These are phyloP conservation scores for Macaranga tanarius DNA, from an alignment of 441 rosid genomes.

Conservation along the genomic window DNA sequence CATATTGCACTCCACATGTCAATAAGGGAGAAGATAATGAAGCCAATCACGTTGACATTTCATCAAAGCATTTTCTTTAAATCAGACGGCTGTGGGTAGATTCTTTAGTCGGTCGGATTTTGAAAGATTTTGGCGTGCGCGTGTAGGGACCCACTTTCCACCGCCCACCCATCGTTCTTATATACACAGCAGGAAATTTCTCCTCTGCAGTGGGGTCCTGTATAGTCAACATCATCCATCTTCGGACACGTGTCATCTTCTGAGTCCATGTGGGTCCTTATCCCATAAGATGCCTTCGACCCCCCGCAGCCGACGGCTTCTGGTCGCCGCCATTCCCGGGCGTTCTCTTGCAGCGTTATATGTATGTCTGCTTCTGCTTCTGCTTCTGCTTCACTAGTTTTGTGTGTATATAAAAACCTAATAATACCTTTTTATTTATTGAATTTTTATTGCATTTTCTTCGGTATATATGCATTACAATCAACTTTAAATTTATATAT, in stretches of 20 bases:
- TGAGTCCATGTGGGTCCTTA: not conserved
- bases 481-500: no score
- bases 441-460: no score
- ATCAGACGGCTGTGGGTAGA: constrained; percentile 37
- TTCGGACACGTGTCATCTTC: not conserved
- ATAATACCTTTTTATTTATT: no score
- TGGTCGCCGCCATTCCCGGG: constrained; percentile 5
- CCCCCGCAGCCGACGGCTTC: constrained; percentile 15
- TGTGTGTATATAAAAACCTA: no score
- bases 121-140: constrained; percentile 28
- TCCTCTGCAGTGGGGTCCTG: not conserved
- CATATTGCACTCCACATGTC: constrained; percentile 34
- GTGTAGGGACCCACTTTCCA: constrained; percentile 27
- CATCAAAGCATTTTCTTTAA: not conserved
- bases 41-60: constrained; percentile 26
- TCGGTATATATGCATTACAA: no score
- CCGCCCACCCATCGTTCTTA: constrained; percentile 28
- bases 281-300: not conserved
- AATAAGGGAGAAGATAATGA: not conserved
- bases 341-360: no score
- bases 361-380: no score
- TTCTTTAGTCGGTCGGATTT: constrained; percentile 29
- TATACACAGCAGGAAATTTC: not conserved
- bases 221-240: not conserved
- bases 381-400: not conserved